These are phyloP conservation scores for Ceratobasidium sp. DNA, from an alignment of 1,284 basidiomycete species.

Conservation along the genomic window DNA sequence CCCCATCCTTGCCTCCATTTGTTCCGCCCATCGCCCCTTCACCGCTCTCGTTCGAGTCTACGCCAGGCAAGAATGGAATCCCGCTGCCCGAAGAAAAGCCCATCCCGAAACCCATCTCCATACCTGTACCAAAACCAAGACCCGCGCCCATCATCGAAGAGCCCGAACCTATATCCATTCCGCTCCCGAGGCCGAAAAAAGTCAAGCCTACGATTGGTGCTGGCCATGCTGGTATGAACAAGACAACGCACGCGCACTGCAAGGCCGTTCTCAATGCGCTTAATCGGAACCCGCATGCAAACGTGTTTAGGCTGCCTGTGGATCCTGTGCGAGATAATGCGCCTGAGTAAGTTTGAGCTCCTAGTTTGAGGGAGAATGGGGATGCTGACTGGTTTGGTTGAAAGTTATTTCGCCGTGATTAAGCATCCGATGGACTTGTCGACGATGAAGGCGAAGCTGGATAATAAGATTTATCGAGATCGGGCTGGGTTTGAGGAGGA, in stretches of 20 bases:
- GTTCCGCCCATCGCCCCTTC: slow-evolving; percentile 32
- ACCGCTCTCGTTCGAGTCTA: slow-evolving; percentile 36
- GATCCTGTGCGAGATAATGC: slow-evolving; percentile 90
- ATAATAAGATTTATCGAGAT: slow-evolving; percentile 84
- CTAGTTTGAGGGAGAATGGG: background rate
- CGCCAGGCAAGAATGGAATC: slow-evolving; percentile 23
- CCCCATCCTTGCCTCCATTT: slow-evolving; percentile 31
- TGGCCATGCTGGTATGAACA: slow-evolving; percentile 47
- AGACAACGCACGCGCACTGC: slow-evolving; percentile 56
- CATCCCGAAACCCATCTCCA: background rate
- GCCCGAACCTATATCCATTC: slow-evolving; percentile 26
- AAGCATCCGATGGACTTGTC: slow-evolving; percentile 95
- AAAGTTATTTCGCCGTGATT: slow-evolving; percentile 90
- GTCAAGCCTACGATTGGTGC: slow-evolving; percentile 23
- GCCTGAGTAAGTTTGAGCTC: slow-evolving; percentile 71
- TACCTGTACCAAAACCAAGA: background rate
- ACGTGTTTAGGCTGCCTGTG: slow-evolving; percentile 91
- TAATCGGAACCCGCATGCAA: slow-evolving; percentile 72
- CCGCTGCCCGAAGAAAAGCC: slow-evolving; percentile 13
- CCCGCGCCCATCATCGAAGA: slow-evolving; percentile 19
- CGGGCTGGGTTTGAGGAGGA: slow-evolving; percentile 89
- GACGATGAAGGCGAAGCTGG: slow-evolving; percentile 89
- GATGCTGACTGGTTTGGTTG: slow-evolving; percentile 35
- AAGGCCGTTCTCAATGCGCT: slow-evolving; percentile 72
- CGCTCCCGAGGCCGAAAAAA: slow-evolving; percentile 34